These are phyloP conservation scores for Globisporangium nunn DNA, from an alignment of 352 stramenopile species.

Conservation along the genomic window DNA sequence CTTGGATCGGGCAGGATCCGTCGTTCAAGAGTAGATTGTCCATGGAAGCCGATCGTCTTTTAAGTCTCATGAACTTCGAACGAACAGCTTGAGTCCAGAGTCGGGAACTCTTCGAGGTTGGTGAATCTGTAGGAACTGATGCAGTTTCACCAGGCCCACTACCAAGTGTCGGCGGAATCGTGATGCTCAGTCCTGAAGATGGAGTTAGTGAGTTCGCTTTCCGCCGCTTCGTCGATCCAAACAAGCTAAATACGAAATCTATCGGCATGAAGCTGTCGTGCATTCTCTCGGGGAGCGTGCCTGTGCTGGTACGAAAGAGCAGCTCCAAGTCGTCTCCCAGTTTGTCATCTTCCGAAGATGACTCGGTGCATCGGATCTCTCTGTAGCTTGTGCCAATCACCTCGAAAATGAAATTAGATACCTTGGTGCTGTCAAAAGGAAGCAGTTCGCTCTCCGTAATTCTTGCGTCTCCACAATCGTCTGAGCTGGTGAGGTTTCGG, in stretches of 20 bases:
- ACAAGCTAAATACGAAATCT: conserved; percentile 35
- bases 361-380: conserved; percentile 12
- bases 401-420: conserved; percentile 56
- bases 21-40: conserved; percentile 68
- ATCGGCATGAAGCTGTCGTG: conserved; percentile 45
- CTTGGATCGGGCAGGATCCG: conserved; percentile 68
- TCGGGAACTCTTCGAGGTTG: conserved; percentile 29
- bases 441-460: conserved; percentile 6
- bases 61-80: conserved; percentile 41
- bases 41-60: conserved; percentile 57
- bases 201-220: conserved; percentile 17
- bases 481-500: conserved; percentile 13
- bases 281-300: conserved; percentile 26
- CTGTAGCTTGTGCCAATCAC: conserved; percentile 56
- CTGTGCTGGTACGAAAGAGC: conserved; percentile 23
- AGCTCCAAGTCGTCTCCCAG: conserved; percentile 8
- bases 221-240: conserved; percentile 13
- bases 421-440: conserved; percentile 27
- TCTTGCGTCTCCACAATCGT: conserved; percentile 8
- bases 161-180: conserved; percentile 10
- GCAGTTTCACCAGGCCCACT: neutral
- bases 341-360: conserved; percentile 17
- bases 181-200: conserved; percentile 12
- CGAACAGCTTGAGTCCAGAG: conserved; percentile 52
- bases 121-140: neutral